Evolutionary conservation across 2,329 filamentous ascomycete species (phyloP), one percentile per base, ranked within the genome.

Genomic region (Cryphonectria radicalis): DNA sequence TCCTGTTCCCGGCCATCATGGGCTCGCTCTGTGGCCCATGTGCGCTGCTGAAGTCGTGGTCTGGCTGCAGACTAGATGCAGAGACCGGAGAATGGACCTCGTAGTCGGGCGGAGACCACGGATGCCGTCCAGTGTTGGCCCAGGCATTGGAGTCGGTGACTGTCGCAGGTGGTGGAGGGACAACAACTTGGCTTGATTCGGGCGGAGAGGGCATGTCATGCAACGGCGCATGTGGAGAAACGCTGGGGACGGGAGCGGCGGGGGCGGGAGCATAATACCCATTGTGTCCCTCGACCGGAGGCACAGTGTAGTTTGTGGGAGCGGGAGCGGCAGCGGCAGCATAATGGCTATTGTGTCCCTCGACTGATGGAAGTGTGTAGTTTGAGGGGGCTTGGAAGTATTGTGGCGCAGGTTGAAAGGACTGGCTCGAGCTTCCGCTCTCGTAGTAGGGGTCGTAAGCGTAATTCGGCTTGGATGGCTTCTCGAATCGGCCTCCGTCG

Each of bases 31-130:
- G 57, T 6, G 28, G 69, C n/a, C 63, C 40, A 0, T 40, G 43
- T 11, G 66, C 69, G 35, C 70, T 67, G 35, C 70, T 67, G 14
- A 73, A 71, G 6, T 53, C 69, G 8, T 46, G 22, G 4, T 73
- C 71, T 42, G 53, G 43, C 19, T 73, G 71, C 22, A 69, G 14
- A 17, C 71, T 73, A 50, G 69, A 71, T 6, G 66, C 69, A n/a
- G 71, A 67, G 7, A 70, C 42, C 11, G 69, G 66, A 8, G 69
- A 69, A 19, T 71, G 69, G 11, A 17, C 55, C 11, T 73, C 71
- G n/a, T 73, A 73, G 37, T 73, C 71, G 3, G 71, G 71, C 22
- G 71, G 71, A 32, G 71, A 73, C 71, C 71, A 73, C 10, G 71
- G 71, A 28, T 73, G 71, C 22, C 71, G 69, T 7, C 53, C 66